Conservation (phyloP, 2,329 filamentous ascomycete species). For the Xylaria sp. region DNA sequence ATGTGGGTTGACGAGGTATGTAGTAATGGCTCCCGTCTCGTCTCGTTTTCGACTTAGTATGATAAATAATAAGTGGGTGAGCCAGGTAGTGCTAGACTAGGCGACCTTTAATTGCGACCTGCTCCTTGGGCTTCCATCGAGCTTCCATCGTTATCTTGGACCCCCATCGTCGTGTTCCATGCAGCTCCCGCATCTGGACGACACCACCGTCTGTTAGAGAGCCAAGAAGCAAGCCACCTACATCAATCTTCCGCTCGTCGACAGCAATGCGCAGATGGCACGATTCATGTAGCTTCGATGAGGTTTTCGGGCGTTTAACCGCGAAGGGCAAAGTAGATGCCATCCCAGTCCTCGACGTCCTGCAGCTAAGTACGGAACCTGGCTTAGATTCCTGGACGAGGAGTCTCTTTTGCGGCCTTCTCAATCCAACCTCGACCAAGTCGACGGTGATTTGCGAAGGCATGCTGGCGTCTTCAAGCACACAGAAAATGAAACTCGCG, state of each 20-base stretch:
- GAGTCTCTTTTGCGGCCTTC: slow-evolving; percentile 5
- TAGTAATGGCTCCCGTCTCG: slow-evolving; percentile 14
- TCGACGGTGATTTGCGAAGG: slow-evolving; percentile 13
- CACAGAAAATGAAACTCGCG: slow-evolving; percentile 22
- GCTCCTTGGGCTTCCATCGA: slow-evolving; percentile 44
- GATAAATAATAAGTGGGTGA: slow-evolving; percentile 25
- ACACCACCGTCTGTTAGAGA: slow-evolving; percentile 39
- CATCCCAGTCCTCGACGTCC: slow-evolving; percentile 29
- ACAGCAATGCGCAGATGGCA: slow-evolving; percentile 18
- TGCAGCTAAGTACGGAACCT: slow-evolving; percentile 27
- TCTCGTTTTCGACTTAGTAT: slow-evolving; percentile 7
- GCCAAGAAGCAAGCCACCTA: slow-evolving; percentile 37
- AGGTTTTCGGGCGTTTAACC: slow-evolving; percentile 34
- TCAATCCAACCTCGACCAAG: slow-evolving; percentile 13
- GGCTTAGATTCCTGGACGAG: slow-evolving; percentile 19
- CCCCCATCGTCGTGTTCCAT: slow-evolving; percentile 47
- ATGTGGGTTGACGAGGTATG: slow-evolving; percentile 26
- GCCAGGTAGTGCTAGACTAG: background rate
- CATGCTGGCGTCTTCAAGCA: slow-evolving; percentile 9
- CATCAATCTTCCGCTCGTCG: slow-evolving; percentile 29
- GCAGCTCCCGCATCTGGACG: slow-evolving; percentile 51
- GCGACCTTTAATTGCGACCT: slow-evolving; percentile 7
- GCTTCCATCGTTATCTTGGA: slow-evolving; percentile 51
- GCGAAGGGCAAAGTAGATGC: slow-evolving; percentile 29
- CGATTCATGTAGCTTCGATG: slow-evolving; percentile 28